These are phyloP conservation scores for Suillus bovinus DNA, from an alignment of 768 basidiomycete species.

Conservation along the genomic window DNA sequence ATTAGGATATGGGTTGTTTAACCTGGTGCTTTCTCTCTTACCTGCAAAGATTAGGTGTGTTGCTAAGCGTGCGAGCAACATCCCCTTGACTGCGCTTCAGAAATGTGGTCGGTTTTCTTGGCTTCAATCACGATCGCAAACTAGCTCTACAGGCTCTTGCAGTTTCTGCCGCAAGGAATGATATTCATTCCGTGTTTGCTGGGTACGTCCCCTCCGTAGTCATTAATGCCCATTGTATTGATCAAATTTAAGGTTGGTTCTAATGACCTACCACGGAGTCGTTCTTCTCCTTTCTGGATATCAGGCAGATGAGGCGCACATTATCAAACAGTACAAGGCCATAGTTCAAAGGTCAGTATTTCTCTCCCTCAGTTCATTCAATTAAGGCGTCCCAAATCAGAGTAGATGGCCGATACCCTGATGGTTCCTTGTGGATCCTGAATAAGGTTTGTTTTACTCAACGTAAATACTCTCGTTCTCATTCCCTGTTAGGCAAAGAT, in stretches of 20 bases:
- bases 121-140: constrained; percentile 71
- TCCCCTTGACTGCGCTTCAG: constrained; percentile 35
- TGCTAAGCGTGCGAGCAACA: neutral
- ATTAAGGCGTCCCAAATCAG: constrained; percentile 30
- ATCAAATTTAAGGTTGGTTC: constrained; percentile 50
- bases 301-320: constrained; percentile 69
- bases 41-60: constrained; percentile 70
- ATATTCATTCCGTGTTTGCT: constrained; percentile 76
- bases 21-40: constrained; percentile 75
- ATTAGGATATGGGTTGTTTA: constrained; percentile 65
- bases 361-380: neutral
- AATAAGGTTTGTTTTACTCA: constrained; percentile 48
- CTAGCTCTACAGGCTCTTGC: constrained; percentile 69
- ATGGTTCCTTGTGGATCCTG: constrained; percentile 72
- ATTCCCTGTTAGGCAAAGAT: constrained; percentile 60
- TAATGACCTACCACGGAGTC: constrained; percentile 81
- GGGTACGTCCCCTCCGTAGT: constrained; percentile 46
- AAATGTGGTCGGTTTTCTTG: constrained; percentile 71
- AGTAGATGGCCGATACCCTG: constrained; percentile 57
- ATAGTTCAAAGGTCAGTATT: constrained; percentile 63
- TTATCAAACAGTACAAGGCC: constrained; percentile 59
- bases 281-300: constrained; percentile 72
- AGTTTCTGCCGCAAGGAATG: constrained; percentile 62
- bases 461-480: neutral
- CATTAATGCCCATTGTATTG: neutral